phyloP scores from a whole-genome alignment of 1,284 basidiomycete species.

The Cutaneotrichosporon mucoides region DNA sequence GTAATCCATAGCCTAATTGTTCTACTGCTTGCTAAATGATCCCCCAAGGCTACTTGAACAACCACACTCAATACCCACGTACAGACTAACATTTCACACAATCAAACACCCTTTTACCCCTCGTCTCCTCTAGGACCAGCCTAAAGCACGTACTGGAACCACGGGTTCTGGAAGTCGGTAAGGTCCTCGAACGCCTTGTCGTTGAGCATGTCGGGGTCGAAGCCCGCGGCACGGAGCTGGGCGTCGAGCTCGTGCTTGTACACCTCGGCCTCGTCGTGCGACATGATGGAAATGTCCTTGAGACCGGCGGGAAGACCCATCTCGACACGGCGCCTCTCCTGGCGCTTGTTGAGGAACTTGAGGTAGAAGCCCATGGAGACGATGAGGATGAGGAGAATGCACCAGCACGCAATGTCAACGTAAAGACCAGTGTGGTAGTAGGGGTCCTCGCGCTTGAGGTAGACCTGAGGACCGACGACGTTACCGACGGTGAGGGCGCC shows the following conservation, averaged over 20 bases:
- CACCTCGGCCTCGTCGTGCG: conserved; percentile 25
- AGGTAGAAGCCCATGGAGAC: conserved; percentile 43
- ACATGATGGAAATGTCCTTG: conserved; percentile 43
- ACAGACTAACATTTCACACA: too few species aligned
- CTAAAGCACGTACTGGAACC: conserved; percentile 14
- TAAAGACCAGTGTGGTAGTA: conserved; percentile 39
- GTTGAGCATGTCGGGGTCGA: conserved; percentile 20
- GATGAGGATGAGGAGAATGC: conserved; percentile 32
- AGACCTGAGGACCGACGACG: conserved; percentile 42
- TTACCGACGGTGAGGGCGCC: conserved; percentile 29
- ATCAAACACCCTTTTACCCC: too few species aligned
- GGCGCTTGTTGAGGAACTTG: conserved; percentile 32
- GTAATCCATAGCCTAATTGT: too few species aligned
- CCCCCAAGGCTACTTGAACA: too few species aligned
- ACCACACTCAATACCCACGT: too few species aligned
- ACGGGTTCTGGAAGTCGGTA: conserved; percentile 15
- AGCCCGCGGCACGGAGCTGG: conserved; percentile 17
- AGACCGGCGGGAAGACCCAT: conserved; percentile 37
- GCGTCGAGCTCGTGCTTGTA: conserved; percentile 27
- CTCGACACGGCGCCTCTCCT: conserved; percentile 37
- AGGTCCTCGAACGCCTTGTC: conserved; percentile 22
- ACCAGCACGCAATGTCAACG: conserved; percentile 41
- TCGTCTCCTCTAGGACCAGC: too few species aligned
- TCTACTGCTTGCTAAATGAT: too few species aligned
- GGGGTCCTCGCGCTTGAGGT: conserved; percentile 33